Evolutionary conservation across 1,139 yeast species (phyloP), one percentile per base, ranked within the genome.

Genomic region (Suhomyces chickasaworum): DNA sequence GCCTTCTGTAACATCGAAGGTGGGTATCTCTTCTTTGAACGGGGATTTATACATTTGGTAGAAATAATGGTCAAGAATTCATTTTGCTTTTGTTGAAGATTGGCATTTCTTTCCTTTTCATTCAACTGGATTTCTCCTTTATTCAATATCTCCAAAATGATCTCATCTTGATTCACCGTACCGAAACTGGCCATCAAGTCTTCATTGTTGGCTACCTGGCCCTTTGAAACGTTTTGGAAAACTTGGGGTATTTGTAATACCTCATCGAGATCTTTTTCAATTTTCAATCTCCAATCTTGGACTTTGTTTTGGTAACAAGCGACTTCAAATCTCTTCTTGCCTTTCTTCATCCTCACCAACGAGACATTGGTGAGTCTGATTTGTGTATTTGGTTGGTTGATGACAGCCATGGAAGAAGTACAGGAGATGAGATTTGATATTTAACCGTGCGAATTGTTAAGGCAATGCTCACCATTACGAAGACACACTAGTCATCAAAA

Each of bases 301-400:
- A 93, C 97, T 62, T 95, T 93, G 61, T 93, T 93, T 61, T 89
- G 97, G 65, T 93, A 93, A 63, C 99, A 93, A 0, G 98, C 99
- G 40, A 95, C 80, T 66, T 93, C 99, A 60, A 90, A 93, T 53
- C 97, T 73, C 66, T 89, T 88, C 62, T 89, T 89, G 27, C 93
- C 96, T 63, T 88, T 89, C 60, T 86, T 88, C 83, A 93, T 84
- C 44, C 95, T 78, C 43, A 93, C 97, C 50, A 93, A 73, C 21
- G 99, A 90, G 37, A 93, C 98, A 67, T 93, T 93, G 44, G 99
- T 93, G 58, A 93, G 78, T 63, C 83, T 87, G 56, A 93, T 90
- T 62, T 89, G 96, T 41, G 89, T 83, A 21, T 84, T 80, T 3
- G 99, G 99, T 68, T 91, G 98, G 56, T 86, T 84, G 51, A 91